These are phyloP conservation scores for Euryodendron excelsum DNA, from an alignment of 148 eudicot genomes.

Conservation along the genomic window DNA sequence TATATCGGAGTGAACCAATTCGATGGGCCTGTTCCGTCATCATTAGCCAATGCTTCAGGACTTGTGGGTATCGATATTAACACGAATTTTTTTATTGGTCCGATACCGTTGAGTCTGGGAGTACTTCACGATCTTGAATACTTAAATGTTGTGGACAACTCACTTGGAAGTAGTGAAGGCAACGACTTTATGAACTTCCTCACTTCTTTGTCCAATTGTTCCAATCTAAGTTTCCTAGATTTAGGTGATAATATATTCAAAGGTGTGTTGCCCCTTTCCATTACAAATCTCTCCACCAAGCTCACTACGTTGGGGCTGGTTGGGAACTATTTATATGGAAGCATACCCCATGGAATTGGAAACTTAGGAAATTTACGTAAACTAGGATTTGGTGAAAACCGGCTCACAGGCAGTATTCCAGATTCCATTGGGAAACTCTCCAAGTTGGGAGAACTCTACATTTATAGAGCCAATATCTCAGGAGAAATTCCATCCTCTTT, in stretches of 20 bases:
- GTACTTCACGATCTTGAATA: no score
- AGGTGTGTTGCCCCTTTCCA: background rate
- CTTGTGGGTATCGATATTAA: background rate
- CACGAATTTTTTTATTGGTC: background rate
- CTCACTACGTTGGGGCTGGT: background rate
- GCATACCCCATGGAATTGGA: background rate
- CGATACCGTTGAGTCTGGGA: background rate
- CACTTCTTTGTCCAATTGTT: no score
- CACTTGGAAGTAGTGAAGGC: background rate
- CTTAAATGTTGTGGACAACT: background rate
- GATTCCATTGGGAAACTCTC: background rate
- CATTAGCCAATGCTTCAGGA: background rate
- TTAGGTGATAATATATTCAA: background rate
- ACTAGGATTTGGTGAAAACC: background rate
- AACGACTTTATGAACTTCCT: no score
- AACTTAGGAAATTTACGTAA: background rate
- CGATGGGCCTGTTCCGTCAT: background rate
- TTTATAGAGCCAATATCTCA: background rate
- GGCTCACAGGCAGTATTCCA: slow-evolving; percentile 3
- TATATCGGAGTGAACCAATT: background rate
- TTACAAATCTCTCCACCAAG: no score
- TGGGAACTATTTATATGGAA: slow-evolving; percentile 2
- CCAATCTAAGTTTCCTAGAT: background rate
- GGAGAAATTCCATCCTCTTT: slow-evolving; percentile 10
- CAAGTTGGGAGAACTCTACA: background rate